Conservation (phyloP, 2,329 filamentous ascomycete genomes). For the Diplodia seriata region DNA sequence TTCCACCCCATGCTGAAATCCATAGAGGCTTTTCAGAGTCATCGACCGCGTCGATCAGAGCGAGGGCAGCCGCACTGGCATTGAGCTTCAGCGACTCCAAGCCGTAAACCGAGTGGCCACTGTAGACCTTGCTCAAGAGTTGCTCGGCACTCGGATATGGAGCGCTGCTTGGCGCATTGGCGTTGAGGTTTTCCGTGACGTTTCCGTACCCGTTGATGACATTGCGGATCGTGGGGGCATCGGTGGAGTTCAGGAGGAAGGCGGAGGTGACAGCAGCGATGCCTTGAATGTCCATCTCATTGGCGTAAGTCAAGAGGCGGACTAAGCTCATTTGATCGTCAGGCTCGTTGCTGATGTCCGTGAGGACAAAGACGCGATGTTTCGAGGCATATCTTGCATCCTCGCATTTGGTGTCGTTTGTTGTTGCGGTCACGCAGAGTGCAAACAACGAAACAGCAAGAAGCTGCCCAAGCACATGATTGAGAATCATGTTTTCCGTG, state of each 20-base stretch:
- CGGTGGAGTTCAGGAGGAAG: slow-evolving; percentile 34
- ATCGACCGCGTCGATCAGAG: slow-evolving; percentile 38
- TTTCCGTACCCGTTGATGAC: slow-evolving; percentile 40
- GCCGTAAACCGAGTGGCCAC: slow-evolving; percentile 48
- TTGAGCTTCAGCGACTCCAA: slow-evolving; percentile 44
- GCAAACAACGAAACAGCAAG: neutral
- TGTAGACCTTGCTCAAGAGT: slow-evolving; percentile 35
- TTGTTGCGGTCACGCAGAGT: neutral
- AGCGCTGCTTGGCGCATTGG: slow-evolving; percentile 44
- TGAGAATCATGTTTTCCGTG: neutral
- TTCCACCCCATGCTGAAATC: slow-evolving; percentile 60
- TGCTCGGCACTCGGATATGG: slow-evolving; percentile 38
- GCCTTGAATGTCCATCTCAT: slow-evolving; percentile 37
- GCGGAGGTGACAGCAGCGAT: slow-evolving; percentile 35
- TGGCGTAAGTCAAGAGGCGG: slow-evolving; percentile 35
- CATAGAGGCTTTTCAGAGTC: slow-evolving; percentile 53
- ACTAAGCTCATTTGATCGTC: slow-evolving; percentile 37
- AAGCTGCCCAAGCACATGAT: neutral
- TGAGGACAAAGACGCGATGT: slow-evolving; percentile 35
- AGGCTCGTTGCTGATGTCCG: slow-evolving; percentile 37
- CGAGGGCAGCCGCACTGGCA: slow-evolving; percentile 35
- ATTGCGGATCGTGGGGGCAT: slow-evolving; percentile 34
- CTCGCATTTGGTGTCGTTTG: neutral
- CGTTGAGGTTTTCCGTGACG: slow-evolving; percentile 51
- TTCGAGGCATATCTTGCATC: slow-evolving; percentile 4